Evolutionary conservation across 2,329 filamentous ascomycete species (phyloP).

Genomic region (Graphilbum ipis-grandicollis): DNA sequence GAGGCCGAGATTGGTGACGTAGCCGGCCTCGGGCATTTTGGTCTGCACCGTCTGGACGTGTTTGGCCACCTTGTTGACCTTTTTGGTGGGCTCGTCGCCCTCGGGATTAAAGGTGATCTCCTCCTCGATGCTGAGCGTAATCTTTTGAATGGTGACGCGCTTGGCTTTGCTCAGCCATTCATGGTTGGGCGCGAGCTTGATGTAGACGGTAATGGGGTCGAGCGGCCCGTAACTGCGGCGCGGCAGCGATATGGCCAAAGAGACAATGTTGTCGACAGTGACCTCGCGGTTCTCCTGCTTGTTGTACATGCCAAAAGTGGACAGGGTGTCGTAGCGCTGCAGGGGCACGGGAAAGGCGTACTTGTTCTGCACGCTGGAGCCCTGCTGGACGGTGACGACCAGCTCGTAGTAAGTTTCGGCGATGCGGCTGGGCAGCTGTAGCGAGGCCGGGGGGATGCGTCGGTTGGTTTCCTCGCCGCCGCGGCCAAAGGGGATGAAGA

Average conservation of each 20-base stretch:
- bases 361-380: constrained; percentile 71
- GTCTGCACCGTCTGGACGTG: constrained; percentile 66
- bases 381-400: constrained; percentile 88
- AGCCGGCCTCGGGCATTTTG: constrained; percentile 79
- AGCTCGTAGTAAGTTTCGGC: constrained; percentile 95
- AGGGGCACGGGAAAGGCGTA: constrained; percentile 84
- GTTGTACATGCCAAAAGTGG: constrained; percentile 99
- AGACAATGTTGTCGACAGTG: constrained; percentile 79
- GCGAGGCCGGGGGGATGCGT: constrained; percentile 77
- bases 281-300: constrained; percentile 76
- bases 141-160: constrained; percentile 83
- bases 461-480: constrained; percentile 80
- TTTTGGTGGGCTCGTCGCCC: constrained; percentile 84
- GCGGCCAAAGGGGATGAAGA: constrained; percentile 91
- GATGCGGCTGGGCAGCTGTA: constrained; percentile 82
- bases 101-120: constrained; percentile 98
- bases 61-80: constrained; percentile 72
- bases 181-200: constrained; percentile 80
- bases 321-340: constrained; percentile 86
- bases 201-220: constrained; percentile 90
- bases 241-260: constrained; percentile 77
- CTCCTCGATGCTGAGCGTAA: constrained; percentile 87
- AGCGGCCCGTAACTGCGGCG: constrained; percentile 93
- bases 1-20: constrained; percentile 79
- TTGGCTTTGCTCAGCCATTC: constrained; percentile 84